Percentiles rank a stretch among this genome's conserved stretches.
phyloP scores from a whole-genome alignment of 208 protist genomes.

The Leishmania arabica region DNA sequence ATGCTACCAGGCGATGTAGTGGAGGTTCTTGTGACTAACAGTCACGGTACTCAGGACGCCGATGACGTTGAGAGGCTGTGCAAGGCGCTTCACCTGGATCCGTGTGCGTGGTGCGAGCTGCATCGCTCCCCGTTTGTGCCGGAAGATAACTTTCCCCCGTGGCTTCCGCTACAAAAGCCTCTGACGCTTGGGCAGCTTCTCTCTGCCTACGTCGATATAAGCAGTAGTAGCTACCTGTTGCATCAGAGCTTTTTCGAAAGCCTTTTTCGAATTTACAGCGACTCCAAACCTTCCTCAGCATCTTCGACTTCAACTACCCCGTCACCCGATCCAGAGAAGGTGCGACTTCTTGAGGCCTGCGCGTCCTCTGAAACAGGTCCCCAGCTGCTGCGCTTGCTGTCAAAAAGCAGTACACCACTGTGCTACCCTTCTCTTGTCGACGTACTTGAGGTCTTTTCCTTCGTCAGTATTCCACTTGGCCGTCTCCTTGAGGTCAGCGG shows the following conservation, averaged over 20 bases:
- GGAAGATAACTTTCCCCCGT: slow-evolving; percentile 74
- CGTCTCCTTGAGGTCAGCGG: slow-evolving; percentile 77
- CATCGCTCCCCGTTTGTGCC: slow-evolving; percentile 83
- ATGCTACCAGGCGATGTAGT: slow-evolving; percentile 71
- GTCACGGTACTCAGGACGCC: slow-evolving; percentile 1
- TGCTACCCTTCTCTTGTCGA: slow-evolving; percentile 82
- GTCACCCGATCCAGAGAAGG: slow-evolving; percentile 21
- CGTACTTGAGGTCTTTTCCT: slow-evolving; percentile 71
- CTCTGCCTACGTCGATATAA: slow-evolving; percentile 80
- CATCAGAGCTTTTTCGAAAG: slow-evolving; percentile 76
- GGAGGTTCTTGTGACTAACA: slow-evolving; percentile 80
- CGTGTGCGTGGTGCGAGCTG: slow-evolving; percentile 62
- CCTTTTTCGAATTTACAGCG: slow-evolving; percentile 57
- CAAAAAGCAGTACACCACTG: slow-evolving; percentile 46
- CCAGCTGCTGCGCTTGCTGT: slow-evolving; percentile 51
- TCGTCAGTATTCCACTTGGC: slow-evolving; percentile 75
- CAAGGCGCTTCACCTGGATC: slow-evolving; percentile 45
- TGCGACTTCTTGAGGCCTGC: slow-evolving; percentile 52
- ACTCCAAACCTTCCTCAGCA: slow-evolving; percentile 20
- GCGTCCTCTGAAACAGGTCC: slow-evolving; percentile 47
- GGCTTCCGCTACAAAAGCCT: slow-evolving; percentile 65
- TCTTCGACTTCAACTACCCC: background rate
- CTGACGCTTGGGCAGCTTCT: slow-evolving; percentile 73
- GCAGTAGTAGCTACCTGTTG: slow-evolving; percentile 80
- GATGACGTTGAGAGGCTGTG: slow-evolving; percentile 72